phyloP scores from a whole-genome alignment of 352 stramenopile genomes.

The Phytopythium litorale region DNA sequence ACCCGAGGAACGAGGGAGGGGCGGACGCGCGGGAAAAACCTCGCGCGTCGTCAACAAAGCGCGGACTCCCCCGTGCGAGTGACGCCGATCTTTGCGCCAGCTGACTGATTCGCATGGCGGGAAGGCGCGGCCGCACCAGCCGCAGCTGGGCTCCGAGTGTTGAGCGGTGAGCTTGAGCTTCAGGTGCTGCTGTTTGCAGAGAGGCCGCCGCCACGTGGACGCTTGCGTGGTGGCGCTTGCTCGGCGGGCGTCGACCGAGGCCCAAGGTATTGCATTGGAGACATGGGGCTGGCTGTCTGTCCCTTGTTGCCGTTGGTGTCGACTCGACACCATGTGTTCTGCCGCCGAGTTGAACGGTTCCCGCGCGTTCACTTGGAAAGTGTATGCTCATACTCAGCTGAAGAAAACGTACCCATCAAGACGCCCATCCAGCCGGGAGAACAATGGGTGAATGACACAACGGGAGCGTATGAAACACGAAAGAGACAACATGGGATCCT shows the following conservation, averaged over 20 bases:
- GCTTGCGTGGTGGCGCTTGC: too few species aligned
- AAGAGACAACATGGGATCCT: too few species aligned
- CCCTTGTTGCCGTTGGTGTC: not conserved
- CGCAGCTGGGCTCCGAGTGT: too few species aligned
- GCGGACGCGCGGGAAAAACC: slow-evolving; percentile 1
- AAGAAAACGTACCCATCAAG: slow-evolving; percentile 2
- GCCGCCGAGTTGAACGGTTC: not conserved
- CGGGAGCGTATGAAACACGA: too few species aligned
- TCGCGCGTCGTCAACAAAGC: slow-evolving; percentile 3
- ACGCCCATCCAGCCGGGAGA: not conserved
- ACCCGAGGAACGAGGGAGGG: not conserved
- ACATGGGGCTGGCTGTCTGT: too few species aligned
- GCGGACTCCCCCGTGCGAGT: not conserved
- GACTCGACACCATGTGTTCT: not conserved
- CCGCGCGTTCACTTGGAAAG: not conserved
- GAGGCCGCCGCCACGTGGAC: too few species aligned
- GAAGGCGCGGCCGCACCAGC: too few species aligned
- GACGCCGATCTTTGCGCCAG: not conserved
- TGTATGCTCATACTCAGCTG: not conserved
- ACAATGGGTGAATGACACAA: too few species aligned
- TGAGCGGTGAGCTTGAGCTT: too few species aligned
- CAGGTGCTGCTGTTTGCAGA: too few species aligned
- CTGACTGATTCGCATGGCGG: not conserved
- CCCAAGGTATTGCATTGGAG: too few species aligned
- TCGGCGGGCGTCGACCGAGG: too few species aligned